Evolutionary conservation across 116 monocot genomes (phyloP), one percentile per base, ranked within the genome.

Genomic region (Cymodocea nodosa): DNA sequence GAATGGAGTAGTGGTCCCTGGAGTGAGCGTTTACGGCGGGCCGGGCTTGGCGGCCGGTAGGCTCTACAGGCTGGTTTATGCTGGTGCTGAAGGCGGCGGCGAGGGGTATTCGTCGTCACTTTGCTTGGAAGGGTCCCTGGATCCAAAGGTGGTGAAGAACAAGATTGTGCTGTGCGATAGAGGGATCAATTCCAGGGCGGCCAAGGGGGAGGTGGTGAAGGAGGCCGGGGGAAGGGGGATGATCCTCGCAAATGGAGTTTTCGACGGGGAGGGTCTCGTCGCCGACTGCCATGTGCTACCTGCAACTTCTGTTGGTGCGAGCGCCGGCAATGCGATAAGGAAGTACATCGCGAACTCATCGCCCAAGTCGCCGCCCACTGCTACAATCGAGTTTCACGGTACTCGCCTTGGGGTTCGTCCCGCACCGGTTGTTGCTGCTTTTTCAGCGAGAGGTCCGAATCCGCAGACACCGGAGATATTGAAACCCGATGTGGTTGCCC

Each of bases 251-350:
- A 94, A 94, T 70, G 89, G 86, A 5, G 86, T 78, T 11, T 94
- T 94, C 66, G 94, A 94, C 74, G 94, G 94, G 0, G 94, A 94
- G 71, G 94, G 94, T 17, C 77, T 89, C 17, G 84, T 94, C 19
- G 94, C 94, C 2, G 94, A 94, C 65, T 84, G 84, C 71, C 94
- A 94, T 56, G 87, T 94, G 17, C 67, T 94, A 4, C 90, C 94
- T 0, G 89, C 84, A 57, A 78, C 90, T 3, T 81, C 94, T 22
- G 86, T 94, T n/a, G 94, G 89, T 37, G 94, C 94, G 18, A 40
- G 36, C 7, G 79, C 67, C 2, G 94, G 94, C 2, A 87, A 85
- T 23, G 68, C 70, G 24, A 74, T 94, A 14, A 80, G 94, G 4
- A 80, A 73, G 63, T 89, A 94, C 71, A 83, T 90, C 19, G 78